phyloP scores from a whole-genome alignment of 164 flowering plant species.

The Stephania japonica region DNA sequence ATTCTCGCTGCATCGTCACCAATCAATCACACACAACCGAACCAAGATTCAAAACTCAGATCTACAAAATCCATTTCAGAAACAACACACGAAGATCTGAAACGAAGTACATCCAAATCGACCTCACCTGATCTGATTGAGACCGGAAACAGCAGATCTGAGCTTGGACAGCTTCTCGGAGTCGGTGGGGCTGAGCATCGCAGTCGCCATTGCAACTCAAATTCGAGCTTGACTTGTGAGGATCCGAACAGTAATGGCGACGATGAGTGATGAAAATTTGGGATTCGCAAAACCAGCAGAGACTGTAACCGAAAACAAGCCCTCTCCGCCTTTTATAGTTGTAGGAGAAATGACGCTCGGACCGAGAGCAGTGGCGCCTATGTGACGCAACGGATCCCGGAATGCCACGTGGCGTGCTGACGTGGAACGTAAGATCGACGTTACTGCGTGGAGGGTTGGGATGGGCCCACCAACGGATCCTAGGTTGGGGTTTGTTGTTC shows the following conservation, averaged over 20 bases:
- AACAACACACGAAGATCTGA: neutral
- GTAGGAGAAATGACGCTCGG: conserved; percentile 1
- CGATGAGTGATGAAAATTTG: conserved; percentile 5
- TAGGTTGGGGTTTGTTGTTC: too few relatives aligned
- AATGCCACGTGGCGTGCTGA: conserved; percentile 3
- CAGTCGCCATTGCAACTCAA: conserved; percentile 37
- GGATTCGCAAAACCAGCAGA: neutral
- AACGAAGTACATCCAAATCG: neutral
- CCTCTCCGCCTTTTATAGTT: conserved; percentile 2
- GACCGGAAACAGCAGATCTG: conserved; percentile 54
- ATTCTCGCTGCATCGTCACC: conserved; percentile 54
- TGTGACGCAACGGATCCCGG: conserved; percentile 10
- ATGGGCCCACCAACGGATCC: conserved; percentile 1
- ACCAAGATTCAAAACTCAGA: conserved; percentile 8
- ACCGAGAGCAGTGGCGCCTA: conserved; percentile 14
- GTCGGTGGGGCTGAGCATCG: conserved; percentile 32
- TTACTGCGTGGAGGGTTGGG: neutral
- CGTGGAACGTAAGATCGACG: neutral
- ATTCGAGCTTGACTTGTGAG: conserved; percentile 6
- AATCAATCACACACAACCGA: conserved; percentile 3
- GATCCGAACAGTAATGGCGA: conserved; percentile 1
- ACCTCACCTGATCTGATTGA: conserved; percentile 68
- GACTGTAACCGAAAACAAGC: neutral
- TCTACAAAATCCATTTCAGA: neutral
- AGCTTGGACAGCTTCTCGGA: conserved; percentile 59